Evolutionary conservation across 805 yeast species (phyloP).

Genomic region (Candida namnaoensis): DNA sequence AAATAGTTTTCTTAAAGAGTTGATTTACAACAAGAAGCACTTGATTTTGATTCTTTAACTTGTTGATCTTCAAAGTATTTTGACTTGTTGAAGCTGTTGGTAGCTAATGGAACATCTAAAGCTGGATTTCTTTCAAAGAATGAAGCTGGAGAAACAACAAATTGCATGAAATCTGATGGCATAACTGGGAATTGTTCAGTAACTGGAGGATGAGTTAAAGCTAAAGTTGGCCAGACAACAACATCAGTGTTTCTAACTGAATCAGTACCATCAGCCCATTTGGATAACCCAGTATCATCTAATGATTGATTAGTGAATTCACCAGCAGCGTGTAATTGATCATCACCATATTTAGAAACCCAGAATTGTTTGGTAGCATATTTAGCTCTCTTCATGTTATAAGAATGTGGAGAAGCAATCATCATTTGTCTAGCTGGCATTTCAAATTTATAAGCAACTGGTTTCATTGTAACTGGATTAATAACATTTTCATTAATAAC

Average conservation of each 20-base stretch:
- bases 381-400: conserved; percentile 61
- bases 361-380: conserved; percentile 74
- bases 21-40: no score
- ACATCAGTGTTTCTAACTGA: conserved; percentile 65
- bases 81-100: conserved; percentile 60
- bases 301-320: conserved; percentile 80
- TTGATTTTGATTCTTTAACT: no score
- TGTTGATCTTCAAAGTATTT: conserved; percentile 21
- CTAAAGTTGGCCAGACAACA: conserved; percentile 77
- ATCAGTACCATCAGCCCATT: conserved; percentile 63
- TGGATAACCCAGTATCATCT: conserved; percentile 59
- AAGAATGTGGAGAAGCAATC: conserved; percentile 54
- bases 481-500: conserved; percentile 65
- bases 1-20: no score
- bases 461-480: conserved; percentile 60
- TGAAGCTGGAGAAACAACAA: conserved; percentile 59
- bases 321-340: conserved; percentile 73
- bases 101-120: conserved; percentile 67
- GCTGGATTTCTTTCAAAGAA: conserved; percentile 77
- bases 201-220: conserved; percentile 75
- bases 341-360: conserved; percentile 73
- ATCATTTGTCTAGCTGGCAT: conserved; percentile 75
- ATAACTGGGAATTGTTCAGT: conserved; percentile 85
- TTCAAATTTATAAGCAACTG: conserved; percentile 68
- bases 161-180: conserved; percentile 75